Conservation (phyloP, 208 protist species). For the Sergeia podlipaevii region DNA sequence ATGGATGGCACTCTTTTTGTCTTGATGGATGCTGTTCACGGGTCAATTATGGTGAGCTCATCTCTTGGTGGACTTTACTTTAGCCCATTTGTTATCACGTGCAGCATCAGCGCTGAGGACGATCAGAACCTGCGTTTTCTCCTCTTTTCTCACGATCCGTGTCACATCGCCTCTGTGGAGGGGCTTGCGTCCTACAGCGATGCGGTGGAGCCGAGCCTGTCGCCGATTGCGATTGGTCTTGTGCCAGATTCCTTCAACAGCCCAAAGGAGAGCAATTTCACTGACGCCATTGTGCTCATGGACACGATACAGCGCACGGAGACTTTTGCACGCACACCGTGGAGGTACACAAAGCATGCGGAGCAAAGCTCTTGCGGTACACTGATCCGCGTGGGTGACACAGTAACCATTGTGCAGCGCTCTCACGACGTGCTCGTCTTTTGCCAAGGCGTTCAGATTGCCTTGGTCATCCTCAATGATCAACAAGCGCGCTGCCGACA, state of each 20-base stretch:
- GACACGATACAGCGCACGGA: conserved; percentile 57
- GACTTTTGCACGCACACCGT: conserved; percentile 24
- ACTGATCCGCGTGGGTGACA: conserved; percentile 81
- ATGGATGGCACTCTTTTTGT: conserved; percentile 41
- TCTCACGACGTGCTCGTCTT: conserved; percentile 34
- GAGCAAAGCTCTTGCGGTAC: conserved; percentile 24
- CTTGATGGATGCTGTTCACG: conserved; percentile 58
- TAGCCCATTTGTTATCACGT: conserved; percentile 63
- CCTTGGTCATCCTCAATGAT: conserved; percentile 12
- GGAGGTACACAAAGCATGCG: conserved; percentile 41
- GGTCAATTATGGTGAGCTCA: conserved; percentile 57
- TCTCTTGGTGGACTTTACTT: conserved; percentile 52
- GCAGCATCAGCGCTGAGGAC: conserved; percentile 33
- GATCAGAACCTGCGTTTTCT: conserved; percentile 46
- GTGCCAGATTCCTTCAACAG: conserved; percentile 32
- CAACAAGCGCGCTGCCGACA: conserved; percentile 26
- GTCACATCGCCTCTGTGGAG: conserved; percentile 34
- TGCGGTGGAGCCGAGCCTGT: conserved; percentile 40
- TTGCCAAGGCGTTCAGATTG: conserved; percentile 38
- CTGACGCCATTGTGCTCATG: conserved; percentile 44
- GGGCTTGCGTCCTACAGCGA: conserved; percentile 53
- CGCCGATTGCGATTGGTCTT: conserved; percentile 57
- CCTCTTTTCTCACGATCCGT: conserved; percentile 67
- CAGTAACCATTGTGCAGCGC: conserved; percentile 47
- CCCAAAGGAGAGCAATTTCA: conserved; percentile 15